Base-by-base conservation (phyloP, 1,284 basidiomycete genomes). In the Phaffia rhodozyma region DNA sequence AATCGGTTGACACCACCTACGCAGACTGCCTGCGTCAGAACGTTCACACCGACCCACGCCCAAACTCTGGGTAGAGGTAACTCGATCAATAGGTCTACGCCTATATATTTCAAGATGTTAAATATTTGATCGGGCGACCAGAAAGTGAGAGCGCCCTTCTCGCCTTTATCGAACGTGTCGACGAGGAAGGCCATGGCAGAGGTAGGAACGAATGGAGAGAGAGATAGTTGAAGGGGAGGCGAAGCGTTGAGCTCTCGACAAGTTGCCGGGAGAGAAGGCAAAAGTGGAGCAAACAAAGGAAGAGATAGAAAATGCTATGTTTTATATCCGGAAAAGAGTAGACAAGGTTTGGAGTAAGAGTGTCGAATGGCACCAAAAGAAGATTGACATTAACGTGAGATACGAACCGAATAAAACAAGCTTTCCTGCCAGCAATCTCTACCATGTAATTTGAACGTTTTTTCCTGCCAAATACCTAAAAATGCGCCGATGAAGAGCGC, bases 1-100 rank as follows among this genome's bases (percentile, higher is more conserved):
- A 97, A 80, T 49, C 88, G 80, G 72, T 97, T 86, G 53, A 96
- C 92, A 49, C 92, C 93, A 2, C 89, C 80, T n/a, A 89, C 86
- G 74, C 92, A 97, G 20, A 94, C 67, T 2, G 92, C 80, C 72
- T 94, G 91, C 0, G 91, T 96, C 47, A 86, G 68, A 3, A 91
- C 86, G 75, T 94, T 96, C 34, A 87, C 74, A 5, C 81, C 71
- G 43, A 97, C 81, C 1, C 85, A 83, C 16, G 86, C 66, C 70
- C 85, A 81, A 52, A 86, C 82, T 21, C 78, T 75, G 0, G 89
- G 89, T 21, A 91, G 70, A 7, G 75, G 71, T 1, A 73, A 27
- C 43, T 69, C 32, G 34, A 65, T 34, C 23, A 30, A 30, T n/a
- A 65, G 30, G 49, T 65, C 63, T 20, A 65, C 25, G 3, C 63